A percentile compares a stretch with the other conserved stretches of the same genome.
phyloP scores from a whole-genome alignment of 371 early-diverging fungal genomes.

The Haplosporangium sp. region DNA sequence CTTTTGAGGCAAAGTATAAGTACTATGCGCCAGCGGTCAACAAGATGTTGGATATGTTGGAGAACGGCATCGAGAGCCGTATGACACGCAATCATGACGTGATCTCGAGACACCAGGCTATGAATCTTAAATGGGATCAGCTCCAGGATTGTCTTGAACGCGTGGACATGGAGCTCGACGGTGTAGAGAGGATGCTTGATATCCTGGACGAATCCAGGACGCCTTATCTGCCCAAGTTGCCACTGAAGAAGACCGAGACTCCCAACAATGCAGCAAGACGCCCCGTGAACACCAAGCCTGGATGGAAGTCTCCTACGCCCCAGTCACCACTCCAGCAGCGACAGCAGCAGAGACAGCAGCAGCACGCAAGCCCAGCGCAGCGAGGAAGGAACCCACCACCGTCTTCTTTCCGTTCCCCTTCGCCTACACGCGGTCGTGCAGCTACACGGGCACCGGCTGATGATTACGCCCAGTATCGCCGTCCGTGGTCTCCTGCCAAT shows the following conservation, averaged over 20 bases:
- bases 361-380: slow-evolving; percentile 16
- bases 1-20: slow-evolving; percentile 73
- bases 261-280: slow-evolving; percentile 5
- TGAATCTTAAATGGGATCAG: slow-evolving; percentile 65
- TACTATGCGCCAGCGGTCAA: slow-evolving; percentile 71
- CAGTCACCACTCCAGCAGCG: slow-evolving; percentile 12
- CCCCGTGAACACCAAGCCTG: slow-evolving; percentile 22
- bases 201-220: slow-evolving; percentile 41
- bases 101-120: slow-evolving; percentile 60
- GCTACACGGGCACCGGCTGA: slow-evolving; percentile 26
- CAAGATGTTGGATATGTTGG: slow-evolving; percentile 68
- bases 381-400: slow-evolving; percentile 32
- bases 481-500: slow-evolving; percentile 49
- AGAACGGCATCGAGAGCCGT: slow-evolving; percentile 66
- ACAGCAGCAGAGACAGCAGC: slow-evolving; percentile 12
- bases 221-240: slow-evolving; percentile 52
- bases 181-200: slow-evolving; percentile 59
- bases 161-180: slow-evolving; percentile 59
- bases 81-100: slow-evolving; percentile 62
- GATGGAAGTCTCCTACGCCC: slow-evolving; percentile 29
- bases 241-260: slow-evolving; percentile 44
- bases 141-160: slow-evolving; percentile 65
- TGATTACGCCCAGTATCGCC: slow-evolving; percentile 24
- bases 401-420: slow-evolving; percentile 20
- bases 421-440: slow-evolving; percentile 28